Evolutionary conservation across 2,329 filamentous ascomycete species (phyloP).

Genomic region (Diatrype stigma): DNA sequence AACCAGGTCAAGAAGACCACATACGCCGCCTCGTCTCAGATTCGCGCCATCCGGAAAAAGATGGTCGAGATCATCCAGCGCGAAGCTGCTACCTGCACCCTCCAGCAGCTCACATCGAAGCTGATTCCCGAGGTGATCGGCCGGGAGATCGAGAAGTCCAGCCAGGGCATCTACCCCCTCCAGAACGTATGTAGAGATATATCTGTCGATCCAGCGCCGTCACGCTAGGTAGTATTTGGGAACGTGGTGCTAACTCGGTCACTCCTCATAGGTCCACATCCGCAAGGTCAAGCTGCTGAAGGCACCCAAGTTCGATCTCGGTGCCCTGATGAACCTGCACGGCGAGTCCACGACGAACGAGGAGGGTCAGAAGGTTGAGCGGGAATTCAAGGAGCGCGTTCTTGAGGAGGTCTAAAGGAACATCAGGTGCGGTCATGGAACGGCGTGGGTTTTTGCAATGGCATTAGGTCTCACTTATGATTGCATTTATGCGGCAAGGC

Average conservation of each 20-base stretch:
- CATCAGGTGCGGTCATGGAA: constrained; percentile 36
- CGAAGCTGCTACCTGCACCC: constrained; percentile 90
- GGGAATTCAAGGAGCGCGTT: constrained; percentile 98
- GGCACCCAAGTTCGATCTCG: constrained; percentile 97
- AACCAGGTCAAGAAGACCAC: constrained; percentile 99
- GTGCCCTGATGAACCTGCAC: constrained; percentile 92
- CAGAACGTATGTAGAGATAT: constrained; percentile 74
- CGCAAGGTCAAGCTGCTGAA: constrained; percentile 99
- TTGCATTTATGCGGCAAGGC: constrained; percentile 44
- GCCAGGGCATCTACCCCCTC: constrained; percentile 98
- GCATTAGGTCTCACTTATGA: constrained; percentile 44
- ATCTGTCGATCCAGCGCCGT: constrained; percentile 7
- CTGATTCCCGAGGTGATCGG: constrained; percentile 99
- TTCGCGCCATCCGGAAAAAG: constrained; percentile 97
- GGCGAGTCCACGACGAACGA: constrained; percentile 96
- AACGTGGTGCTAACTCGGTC: constrained; percentile 30
- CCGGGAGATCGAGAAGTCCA: constrained; percentile 99
- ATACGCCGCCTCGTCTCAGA: constrained; percentile 95
- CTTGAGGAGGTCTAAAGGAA: constrained; percentile 82
- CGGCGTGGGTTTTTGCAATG: constrained; percentile 42
- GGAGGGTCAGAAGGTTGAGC: constrained; percentile 96
- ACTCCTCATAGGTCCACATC: constrained; percentile 79
- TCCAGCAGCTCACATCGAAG: constrained; percentile 96
- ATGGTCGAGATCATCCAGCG: constrained; percentile 99
- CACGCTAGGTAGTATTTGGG: background rate